Conservation (phyloP, 2,329 filamentous ascomycete species). For the Chaetomium sp. region DNA sequence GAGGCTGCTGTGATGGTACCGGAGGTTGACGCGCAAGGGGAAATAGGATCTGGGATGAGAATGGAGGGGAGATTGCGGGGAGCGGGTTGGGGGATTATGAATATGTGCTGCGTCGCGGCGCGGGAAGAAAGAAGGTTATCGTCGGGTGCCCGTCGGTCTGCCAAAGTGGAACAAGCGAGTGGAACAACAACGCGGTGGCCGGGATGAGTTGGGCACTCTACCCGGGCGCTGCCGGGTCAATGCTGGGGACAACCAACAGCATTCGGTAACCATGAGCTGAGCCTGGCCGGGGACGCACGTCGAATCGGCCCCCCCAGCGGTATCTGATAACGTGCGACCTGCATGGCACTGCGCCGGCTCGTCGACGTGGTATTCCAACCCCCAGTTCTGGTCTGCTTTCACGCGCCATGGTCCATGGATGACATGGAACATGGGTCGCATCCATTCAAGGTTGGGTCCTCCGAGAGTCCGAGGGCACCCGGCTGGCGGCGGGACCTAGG, state of each 20-base stretch:
- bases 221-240: background rate
- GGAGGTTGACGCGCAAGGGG: background rate
- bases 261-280: background rate
- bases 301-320: background rate
- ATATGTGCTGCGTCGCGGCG: slow-evolving; percentile 13
- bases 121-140: slow-evolving; percentile 6
- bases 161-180: slow-evolving; percentile 14
- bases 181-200: background rate
- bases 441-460: background rate
- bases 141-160: slow-evolving; percentile 11
- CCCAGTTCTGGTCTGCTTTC: background rate
- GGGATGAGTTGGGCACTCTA: background rate
- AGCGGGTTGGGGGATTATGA: background rate
- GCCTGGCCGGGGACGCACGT: background rate
- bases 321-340: slow-evolving; percentile 9
- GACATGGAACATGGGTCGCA: background rate
- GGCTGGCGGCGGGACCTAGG: background rate
- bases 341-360: background rate
- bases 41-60: background rate
- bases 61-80: background rate
- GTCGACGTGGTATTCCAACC: background rate
- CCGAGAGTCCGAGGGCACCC: background rate
- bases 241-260: background rate
- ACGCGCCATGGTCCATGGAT: background rate
- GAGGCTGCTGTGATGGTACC: background rate